Percentiles rank a stretch among this genome's conserved stretches.
Conservation (phyloP, 768 basidiomycete species). For the Flagelloscypha sp. region DNA sequence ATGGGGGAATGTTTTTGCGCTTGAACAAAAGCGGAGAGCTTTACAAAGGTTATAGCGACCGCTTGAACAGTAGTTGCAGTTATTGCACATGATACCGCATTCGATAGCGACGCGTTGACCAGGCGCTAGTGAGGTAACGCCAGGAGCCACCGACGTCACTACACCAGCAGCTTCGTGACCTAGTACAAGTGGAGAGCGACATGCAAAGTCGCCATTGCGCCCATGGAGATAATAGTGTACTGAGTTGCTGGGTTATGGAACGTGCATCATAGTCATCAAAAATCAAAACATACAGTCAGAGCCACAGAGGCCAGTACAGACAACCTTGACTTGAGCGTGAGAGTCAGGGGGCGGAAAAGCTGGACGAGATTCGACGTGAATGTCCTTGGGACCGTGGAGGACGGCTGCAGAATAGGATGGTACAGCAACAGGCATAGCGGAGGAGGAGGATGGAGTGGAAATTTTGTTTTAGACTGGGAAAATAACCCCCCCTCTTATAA, state of each 20-base stretch:
- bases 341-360: slow-evolving; percentile 63
- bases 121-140: slow-evolving; percentile 51
- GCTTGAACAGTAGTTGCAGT: slow-evolving; percentile 58
- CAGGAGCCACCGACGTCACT: slow-evolving; percentile 74
- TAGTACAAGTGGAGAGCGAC: slow-evolving; percentile 80
- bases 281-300: slow-evolving; percentile 51
- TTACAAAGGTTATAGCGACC: slow-evolving; percentile 94
- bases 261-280: too few relatives aligned
- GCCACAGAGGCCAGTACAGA: slow-evolving; percentile 87
- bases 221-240: slow-evolving; percentile 90
- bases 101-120: slow-evolving; percentile 93
- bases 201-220: slow-evolving; percentile 86
- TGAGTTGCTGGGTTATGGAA: slow-evolving; percentile 27
- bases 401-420: slow-evolving; percentile 64
- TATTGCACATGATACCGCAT: slow-evolving; percentile 81
- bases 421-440: slow-evolving; percentile 41
- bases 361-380: slow-evolving; percentile 68
- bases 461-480: too few relatives aligned
- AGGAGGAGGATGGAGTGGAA: slow-evolving; percentile 13
- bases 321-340: slow-evolving; percentile 73
- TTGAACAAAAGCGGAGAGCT: slow-evolving; percentile 80
- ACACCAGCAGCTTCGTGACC: slow-evolving; percentile 92
- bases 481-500: too few relatives aligned
- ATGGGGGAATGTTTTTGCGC: slow-evolving; percentile 89
- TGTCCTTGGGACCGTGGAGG: slow-evolving; percentile 76